Evolutionary conservation across 108 stramenopile species (phyloP).

Genomic region (Skeletonema grethae): DNA sequence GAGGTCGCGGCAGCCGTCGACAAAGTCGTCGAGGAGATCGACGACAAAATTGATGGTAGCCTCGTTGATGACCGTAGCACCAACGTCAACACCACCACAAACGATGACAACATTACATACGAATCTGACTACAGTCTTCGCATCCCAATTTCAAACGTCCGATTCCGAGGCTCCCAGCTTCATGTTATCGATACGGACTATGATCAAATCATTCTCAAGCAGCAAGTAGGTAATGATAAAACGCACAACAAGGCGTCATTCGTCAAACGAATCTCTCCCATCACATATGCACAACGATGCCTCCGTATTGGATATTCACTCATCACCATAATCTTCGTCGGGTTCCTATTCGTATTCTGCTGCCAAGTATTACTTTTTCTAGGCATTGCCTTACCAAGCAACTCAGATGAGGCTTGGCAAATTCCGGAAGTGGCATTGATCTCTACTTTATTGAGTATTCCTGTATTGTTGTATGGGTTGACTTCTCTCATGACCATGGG

Average conservation of each 20-base stretch:
- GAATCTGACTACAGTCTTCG: slow-evolving; percentile 64
- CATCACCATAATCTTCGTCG: slow-evolving; percentile 57
- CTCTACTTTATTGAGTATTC: slow-evolving; percentile 52
- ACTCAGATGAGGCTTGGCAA: slow-evolving; percentile 22
- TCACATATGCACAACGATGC: slow-evolving; percentile 30
- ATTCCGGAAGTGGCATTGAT: slow-evolving; percentile 19
- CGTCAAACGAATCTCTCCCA: slow-evolving; percentile 50
- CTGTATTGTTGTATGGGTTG: slow-evolving; percentile 54
- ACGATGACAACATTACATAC: slow-evolving; percentile 15
- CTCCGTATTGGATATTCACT: slow-evolving; percentile 58
- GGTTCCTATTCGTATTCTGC: slow-evolving; percentile 71
- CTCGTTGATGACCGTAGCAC: not conserved
- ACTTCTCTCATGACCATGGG: slow-evolving; percentile 65
- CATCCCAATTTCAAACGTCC: slow-evolving; percentile 49
- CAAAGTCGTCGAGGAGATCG: not conserved
- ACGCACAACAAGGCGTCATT: slow-evolving; percentile 26
- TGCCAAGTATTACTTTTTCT: slow-evolving; percentile 64
- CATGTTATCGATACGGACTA: slow-evolving; percentile 51
- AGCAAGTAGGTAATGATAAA: not conserved
- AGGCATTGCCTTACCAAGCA: slow-evolving; percentile 55
- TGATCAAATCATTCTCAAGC: slow-evolving; percentile 58
- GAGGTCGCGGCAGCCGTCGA: not conserved
- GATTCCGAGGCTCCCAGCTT: slow-evolving; percentile 42
- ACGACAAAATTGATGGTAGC: not conserved
- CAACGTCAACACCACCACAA: not conserved